Evolutionary conservation across 768 basidiomycete genomes (phyloP), one percentile per base, ranked within the genome.

Genomic region (Thelephora aurantiotincta): DNA sequence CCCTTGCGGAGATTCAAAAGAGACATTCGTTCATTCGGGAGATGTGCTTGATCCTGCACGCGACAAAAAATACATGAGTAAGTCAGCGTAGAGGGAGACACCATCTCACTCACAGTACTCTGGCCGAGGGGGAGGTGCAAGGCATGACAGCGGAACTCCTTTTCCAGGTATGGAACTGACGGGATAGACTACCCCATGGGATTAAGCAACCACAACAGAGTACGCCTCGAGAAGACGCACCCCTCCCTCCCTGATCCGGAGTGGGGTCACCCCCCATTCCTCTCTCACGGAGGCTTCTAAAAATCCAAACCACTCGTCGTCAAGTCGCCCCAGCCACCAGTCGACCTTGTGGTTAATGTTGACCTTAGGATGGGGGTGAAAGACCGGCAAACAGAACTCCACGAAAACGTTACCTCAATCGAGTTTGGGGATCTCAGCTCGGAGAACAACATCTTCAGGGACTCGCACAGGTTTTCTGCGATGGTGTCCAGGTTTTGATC

Each of bases 121-220:
- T 94, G 90, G 0, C 94, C 96, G 65, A 99, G 78, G 0, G 96
- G 96, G 2, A 99, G 71, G 63, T 99, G 96, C 11, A 98, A 71
- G 16, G 90, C 90, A 43, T 79, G 83, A 48, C 91, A 96, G 1
- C 72, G 68, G 54, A 99, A 94, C 58, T 82, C 80, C 54, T 91
- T 90, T 63, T 99, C 96, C 2, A 99, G 69, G 63, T 81, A 93
- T 0, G 93, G 94, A 0, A 98, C 77, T 1, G 89, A 89, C 3
- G 96, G 96, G 46, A 97, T 91, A 5, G 89, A 90, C 90, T 93
- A 54, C 37, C 16, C 13, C 34, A 7, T 22, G 38, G 20, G 19
- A 0, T 35, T 35, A 44, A 34, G 19, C 23, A 36, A 33, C 11
- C 16, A n/a, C 9, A 4, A 47, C 12, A 7, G 36, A 43, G 20